A percentile compares a stretch with the other conserved stretches of the same genome.
Conservation (phyloP, 345 rosid genomes). For the Limnanthes douglasii region DNA sequence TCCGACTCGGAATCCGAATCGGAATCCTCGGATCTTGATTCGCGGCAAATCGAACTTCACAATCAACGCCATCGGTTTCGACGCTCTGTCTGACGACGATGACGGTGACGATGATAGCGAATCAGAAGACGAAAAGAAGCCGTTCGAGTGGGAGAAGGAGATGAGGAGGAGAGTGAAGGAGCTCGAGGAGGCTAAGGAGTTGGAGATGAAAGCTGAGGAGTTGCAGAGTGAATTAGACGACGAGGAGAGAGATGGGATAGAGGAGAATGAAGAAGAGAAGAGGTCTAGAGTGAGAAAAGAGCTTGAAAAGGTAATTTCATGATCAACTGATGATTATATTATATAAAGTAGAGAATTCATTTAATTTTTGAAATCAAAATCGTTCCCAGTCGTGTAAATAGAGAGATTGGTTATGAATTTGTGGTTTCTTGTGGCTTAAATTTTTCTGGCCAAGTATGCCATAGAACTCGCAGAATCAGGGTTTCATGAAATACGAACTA, state of each 20-base stretch:
- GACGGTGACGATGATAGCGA: conserved; percentile 28
- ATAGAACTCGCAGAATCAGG: too few species aligned
- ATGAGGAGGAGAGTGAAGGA: conserved; percentile 68
- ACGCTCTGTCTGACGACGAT: conserved; percentile 25
- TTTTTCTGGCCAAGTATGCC: too few species aligned
- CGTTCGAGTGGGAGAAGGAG: conserved; percentile 59
- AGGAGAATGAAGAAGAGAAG: conserved; percentile 79
- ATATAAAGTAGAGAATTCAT: neutral
- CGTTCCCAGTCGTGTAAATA: too few species aligned
- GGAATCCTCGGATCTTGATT: conserved; percentile 21
- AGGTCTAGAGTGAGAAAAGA: conserved; percentile 72
- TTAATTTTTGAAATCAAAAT: too few species aligned
- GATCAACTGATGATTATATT: neutral
- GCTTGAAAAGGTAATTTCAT: conserved; percentile 69
- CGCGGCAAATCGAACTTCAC: conserved; percentile 56
- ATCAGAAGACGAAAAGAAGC: conserved; percentile 32
- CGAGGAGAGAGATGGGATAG: too few species aligned
- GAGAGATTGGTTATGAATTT: too few species aligned
- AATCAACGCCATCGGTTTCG: conserved; percentile 58
- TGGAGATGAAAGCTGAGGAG: conserved; percentile 87
- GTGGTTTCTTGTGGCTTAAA: too few species aligned
- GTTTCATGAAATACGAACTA: too few species aligned
- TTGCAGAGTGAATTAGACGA: conserved; percentile 42
- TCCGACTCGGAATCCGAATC: too few species aligned
- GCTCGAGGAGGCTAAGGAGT: conserved; percentile 67